phyloP scores from a whole-genome alignment of 2,329 filamentous ascomycete species.

The Sporothrix luriei region DNA sequence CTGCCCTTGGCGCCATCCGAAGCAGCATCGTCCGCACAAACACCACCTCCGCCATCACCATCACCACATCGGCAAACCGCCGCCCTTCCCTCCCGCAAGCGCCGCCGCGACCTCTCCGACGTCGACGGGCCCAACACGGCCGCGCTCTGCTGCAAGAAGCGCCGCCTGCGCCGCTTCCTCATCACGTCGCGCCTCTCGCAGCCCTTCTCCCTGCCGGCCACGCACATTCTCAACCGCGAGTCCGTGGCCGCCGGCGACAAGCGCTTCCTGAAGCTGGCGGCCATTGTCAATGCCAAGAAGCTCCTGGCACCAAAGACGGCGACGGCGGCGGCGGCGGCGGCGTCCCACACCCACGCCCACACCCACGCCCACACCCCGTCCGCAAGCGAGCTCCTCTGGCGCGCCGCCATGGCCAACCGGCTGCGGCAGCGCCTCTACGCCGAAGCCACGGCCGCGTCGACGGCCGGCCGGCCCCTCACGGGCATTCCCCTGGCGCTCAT shows the following conservation, averaged over 20 bases:
- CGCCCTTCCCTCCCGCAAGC: constrained; percentile 46
- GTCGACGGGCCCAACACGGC: constrained; percentile 61
- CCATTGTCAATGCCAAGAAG: constrained; percentile 45
- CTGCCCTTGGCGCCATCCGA: background rate
- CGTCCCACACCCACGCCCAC: background rate
- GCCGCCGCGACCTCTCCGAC: constrained; percentile 57
- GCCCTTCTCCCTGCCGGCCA: constrained; percentile 69
- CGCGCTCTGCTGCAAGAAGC: constrained; percentile 63
- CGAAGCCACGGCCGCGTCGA: constrained; percentile 39
- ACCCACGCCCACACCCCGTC: background rate
- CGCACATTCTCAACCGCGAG: constrained; percentile 68
- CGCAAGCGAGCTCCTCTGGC: constrained; percentile 55
- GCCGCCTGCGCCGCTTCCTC: constrained; percentile 62
- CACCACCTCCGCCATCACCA: background rate
- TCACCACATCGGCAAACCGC: background rate
- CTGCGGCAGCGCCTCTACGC: constrained; percentile 53
- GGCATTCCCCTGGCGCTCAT: constrained; percentile 35
- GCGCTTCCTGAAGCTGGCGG: constrained; percentile 54
- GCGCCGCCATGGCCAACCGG: constrained; percentile 67
- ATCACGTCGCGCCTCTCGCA: constrained; percentile 71
- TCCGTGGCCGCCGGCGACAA: constrained; percentile 50
- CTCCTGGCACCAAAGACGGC: constrained; percentile 27
- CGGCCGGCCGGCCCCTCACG: constrained; percentile 34
- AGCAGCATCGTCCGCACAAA: too few relatives aligned
- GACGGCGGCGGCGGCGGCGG: background rate